A percentile compares a stretch with the other conserved stretches of the same genome.
Evolutionary conservation across 2,329 filamentous ascomycete genomes (phyloP).

Genomic region (Phoma sp.): DNA sequence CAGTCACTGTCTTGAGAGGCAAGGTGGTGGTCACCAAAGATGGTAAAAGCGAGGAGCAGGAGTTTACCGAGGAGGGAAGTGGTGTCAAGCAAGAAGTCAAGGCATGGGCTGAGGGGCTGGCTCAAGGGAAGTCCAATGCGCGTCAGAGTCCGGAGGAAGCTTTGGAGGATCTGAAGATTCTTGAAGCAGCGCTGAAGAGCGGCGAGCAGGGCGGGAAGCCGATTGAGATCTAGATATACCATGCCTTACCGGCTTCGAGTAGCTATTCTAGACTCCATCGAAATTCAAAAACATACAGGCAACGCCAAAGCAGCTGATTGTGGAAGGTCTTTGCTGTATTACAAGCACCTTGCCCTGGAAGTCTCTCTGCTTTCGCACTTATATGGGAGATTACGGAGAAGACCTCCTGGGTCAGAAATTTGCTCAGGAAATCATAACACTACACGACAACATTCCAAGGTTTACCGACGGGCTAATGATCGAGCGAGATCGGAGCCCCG

Average conservation of each 20-base stretch:
- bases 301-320: no score
- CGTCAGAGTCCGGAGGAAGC: constrained; percentile 64
- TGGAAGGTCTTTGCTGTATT: no score
- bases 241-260: no score
- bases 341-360: no score
- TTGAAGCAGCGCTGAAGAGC: constrained; percentile 50
- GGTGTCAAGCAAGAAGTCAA: constrained; percentile 66
- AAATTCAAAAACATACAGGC: no score
- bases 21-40: constrained; percentile 43
- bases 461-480: no score
- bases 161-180: constrained; percentile 65
- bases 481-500: constrained; percentile 14
- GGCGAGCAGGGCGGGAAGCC: constrained; percentile 48
- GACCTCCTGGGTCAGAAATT: no score
- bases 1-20: constrained; percentile 57
- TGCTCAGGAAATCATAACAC: no score
- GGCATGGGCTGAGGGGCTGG: constrained; percentile 64
- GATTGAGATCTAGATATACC: constrained; percentile 20
- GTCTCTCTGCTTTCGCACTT: no score
- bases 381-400: no score
- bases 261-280: no score
- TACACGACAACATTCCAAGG: no score
- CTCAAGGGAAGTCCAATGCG: constrained; percentile 56
- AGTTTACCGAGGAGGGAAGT: constrained; percentile 56
- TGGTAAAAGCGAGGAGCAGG: constrained; percentile 43